Conservation (phyloP, 202 grass and related monocot species). For the Carex arenaria region DNA sequence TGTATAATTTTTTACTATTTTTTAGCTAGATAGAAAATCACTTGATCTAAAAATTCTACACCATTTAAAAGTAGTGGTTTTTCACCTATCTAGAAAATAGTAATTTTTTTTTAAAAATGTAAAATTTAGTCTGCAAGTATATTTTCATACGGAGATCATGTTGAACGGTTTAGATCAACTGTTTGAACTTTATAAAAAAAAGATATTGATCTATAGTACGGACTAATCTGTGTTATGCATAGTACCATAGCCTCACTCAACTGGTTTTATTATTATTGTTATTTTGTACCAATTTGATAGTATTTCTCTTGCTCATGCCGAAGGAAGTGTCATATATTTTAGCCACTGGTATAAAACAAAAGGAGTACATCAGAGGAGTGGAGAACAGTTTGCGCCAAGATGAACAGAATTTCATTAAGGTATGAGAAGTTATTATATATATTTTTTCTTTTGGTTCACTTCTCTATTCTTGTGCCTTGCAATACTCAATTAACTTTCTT, state of each 20-base stretch:
- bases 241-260: background rate
- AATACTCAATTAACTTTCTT: background rate
- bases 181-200: too few relatives aligned
- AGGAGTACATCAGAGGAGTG: slow-evolving; percentile 17
- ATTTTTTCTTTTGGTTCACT: background rate
- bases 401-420: slow-evolving; percentile 21
- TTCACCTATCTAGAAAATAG: too few relatives aligned
- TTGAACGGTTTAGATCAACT: too few relatives aligned
- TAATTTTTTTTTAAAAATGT: too few relatives aligned
- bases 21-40: too few relatives aligned
- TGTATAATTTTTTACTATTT: too few relatives aligned
- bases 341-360: slow-evolving; percentile 16
- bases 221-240: too few relatives aligned
- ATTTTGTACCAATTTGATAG: background rate
- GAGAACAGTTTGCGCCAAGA: background rate
- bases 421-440: background rate
- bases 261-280: background rate
- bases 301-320: background rate
- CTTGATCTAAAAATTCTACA: too few relatives aligned
- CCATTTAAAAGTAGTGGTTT: too few relatives aligned
- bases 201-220: too few relatives aligned
- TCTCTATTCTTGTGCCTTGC: background rate
- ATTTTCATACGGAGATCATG: too few relatives aligned
- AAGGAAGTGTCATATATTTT: slow-evolving; percentile 28
- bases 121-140: too few relatives aligned